These are phyloP conservation scores for Xylaria sp. DNA, from an alignment of 2,329 filamentous ascomycete genomes.

Conservation along the genomic window DNA sequence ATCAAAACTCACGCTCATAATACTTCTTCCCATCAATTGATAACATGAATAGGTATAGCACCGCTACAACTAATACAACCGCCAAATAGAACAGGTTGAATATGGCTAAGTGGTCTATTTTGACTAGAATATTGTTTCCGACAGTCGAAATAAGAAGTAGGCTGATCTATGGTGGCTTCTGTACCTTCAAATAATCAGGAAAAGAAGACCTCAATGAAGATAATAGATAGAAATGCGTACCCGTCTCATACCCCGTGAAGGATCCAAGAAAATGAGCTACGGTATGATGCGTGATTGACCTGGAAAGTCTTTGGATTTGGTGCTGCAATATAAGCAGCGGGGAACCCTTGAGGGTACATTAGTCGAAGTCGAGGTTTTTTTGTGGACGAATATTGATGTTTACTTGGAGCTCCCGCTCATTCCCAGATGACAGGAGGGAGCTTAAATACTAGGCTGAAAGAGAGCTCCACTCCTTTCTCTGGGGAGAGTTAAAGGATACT, in stretches of 20 bases:
- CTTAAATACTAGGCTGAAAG: neutral
- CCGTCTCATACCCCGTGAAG: neutral
- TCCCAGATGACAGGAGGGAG: neutral
- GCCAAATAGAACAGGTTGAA: too few species aligned
- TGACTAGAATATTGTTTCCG: too few species aligned
- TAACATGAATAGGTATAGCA: neutral
- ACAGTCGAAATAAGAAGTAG: too few species aligned
- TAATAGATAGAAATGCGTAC: neutral
- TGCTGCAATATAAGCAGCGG: slow-evolving; percentile 9
- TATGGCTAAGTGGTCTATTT: too few species aligned
- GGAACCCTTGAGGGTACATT: neutral
- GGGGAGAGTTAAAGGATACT: neutral
- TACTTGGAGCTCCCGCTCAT: neutral
- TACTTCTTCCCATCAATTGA: too few species aligned
- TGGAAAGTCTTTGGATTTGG: neutral
- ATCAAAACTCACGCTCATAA: too few species aligned
- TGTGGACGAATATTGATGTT: neutral
- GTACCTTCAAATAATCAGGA: neutral
- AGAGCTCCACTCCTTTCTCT: neutral
- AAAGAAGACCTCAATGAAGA: neutral
- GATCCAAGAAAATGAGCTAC: neutral
- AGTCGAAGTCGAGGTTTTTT: neutral
- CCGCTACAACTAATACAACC: neutral
- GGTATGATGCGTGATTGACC: neutral
- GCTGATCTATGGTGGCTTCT: too few species aligned